A percentile compares a stretch with the other conserved stretches of the same genome.
Evolutionary conservation across 1,139 yeast species (phyloP).

Genomic region (Kurtzmaniella quercitrusa): DNA sequence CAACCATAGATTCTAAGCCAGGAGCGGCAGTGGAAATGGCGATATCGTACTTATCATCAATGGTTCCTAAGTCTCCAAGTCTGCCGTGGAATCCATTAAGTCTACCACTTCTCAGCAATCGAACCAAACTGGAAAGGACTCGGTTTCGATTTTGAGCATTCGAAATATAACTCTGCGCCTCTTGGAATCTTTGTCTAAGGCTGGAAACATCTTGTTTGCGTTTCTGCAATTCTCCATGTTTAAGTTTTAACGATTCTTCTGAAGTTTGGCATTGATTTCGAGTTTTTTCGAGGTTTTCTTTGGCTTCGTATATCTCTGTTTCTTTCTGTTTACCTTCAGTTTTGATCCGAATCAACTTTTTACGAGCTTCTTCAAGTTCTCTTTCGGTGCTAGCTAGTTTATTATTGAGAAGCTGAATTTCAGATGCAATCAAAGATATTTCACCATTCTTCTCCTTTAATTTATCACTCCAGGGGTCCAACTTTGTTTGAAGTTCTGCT

Average conservation of each 20-base stretch:
- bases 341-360: conserved; percentile 44
- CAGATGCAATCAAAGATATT: conserved; percentile 60
- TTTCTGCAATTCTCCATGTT: conserved; percentile 43
- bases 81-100: conserved; percentile 85
- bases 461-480: conserved; percentile 83
- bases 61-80: conserved; percentile 84
- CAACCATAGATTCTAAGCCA: conserved; percentile 87
- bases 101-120: conserved; percentile 77
- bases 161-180: conserved; percentile 56
- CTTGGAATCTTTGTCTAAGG: conserved; percentile 60
- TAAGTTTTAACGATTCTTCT: conserved; percentile 49
- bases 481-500: conserved; percentile 54
- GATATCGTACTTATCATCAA: conserved; percentile 82
- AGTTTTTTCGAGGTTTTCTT: conserved; percentile 45
- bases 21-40: conserved; percentile 97
- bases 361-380: conserved; percentile 45
- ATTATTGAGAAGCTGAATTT: conserved; percentile 55
- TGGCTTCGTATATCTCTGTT: conserved; percentile 34
- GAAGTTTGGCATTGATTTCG: conserved; percentile 56
- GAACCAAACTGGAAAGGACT: conserved; percentile 65
- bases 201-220: conserved; percentile 52
- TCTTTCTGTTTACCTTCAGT: conserved; percentile 54
- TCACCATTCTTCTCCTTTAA: conserved; percentile 64
- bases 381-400: conserved; percentile 41
- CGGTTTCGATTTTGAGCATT: conserved; percentile 64